Evolutionary conservation across 2,329 filamentous ascomycete species (phyloP).

Genomic region (Ambrosiella cleistominuta): DNA sequence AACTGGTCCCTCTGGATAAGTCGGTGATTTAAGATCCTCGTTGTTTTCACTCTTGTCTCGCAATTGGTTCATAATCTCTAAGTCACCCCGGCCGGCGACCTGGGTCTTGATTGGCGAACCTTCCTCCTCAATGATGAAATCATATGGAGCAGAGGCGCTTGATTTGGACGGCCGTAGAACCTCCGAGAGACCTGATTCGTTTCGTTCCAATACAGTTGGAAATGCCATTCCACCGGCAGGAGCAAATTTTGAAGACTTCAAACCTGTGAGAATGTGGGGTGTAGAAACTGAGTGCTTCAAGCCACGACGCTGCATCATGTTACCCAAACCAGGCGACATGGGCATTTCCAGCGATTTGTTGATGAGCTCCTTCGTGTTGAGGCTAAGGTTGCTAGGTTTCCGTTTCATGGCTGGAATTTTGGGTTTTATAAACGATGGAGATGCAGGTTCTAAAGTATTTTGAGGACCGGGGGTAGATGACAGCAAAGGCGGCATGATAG

Average conservation of each 20-base stretch:
- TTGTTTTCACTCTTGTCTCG: slow-evolving; percentile 52
- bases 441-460: slow-evolving; percentile 47
- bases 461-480: slow-evolving; percentile 24
- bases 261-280: slow-evolving; percentile 44
- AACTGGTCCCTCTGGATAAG: slow-evolving; percentile 67
- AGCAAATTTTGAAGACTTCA: slow-evolving; percentile 42
- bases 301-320: slow-evolving; percentile 43
- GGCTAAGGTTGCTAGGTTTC: slow-evolving; percentile 60
- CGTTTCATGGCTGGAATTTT: slow-evolving; percentile 52
- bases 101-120: slow-evolving; percentile 42
- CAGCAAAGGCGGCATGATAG: slow-evolving; percentile 48
- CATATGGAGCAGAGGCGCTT: slow-evolving; percentile 16
- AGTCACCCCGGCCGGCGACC: slow-evolving; percentile 39
- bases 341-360: slow-evolving; percentile 35
- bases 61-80: slow-evolving; percentile 27
- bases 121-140: slow-evolving; percentile 25
- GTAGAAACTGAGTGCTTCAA: slow-evolving; percentile 52
- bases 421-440: slow-evolving; percentile 66
- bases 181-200: slow-evolving; percentile 42
- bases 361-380: slow-evolving; percentile 46
- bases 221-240: slow-evolving; percentile 47
- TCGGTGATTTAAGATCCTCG: slow-evolving; percentile 64
- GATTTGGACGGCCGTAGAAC: slow-evolving; percentile 35
- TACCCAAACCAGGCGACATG: slow-evolving; percentile 35
- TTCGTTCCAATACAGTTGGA: slow-evolving; percentile 40